Evolutionary conservation across 306 rosid species (phyloP).

Genomic region (Trifolium dubium): DNA sequence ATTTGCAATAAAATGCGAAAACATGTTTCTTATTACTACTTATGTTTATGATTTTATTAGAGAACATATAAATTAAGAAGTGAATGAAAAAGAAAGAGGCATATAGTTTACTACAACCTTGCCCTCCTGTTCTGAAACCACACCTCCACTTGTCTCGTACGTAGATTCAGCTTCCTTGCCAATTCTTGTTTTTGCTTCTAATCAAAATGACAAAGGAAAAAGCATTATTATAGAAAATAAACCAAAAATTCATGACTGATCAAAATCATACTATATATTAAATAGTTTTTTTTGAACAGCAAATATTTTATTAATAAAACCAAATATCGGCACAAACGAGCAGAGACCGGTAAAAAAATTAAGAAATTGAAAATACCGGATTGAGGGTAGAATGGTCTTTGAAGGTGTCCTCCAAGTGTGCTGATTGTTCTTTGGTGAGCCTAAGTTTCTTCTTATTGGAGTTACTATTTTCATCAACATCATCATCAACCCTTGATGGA

Average conservation of each 20-base stretch:
- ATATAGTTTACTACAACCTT: conserved; percentile 48
- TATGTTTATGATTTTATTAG: too few species aligned
- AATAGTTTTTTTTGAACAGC: too few species aligned
- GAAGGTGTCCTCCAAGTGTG: conserved; percentile 68
- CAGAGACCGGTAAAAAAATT: too few species aligned
- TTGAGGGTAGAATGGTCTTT: conserved; percentile 64
- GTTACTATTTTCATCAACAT: conserved; percentile 54
- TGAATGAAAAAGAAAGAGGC: neutral
- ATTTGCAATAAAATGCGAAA: too few species aligned
- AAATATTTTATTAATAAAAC: too few species aligned
- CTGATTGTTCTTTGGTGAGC: conserved; percentile 80
- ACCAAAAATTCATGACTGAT: neutral
- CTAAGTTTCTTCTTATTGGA: conserved; percentile 84
- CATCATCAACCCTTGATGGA: neutral
- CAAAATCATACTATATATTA: neutral
- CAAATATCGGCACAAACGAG: too few species aligned
- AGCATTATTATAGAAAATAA: neutral
- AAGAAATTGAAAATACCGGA: conserved; percentile 38
- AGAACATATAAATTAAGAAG: too few species aligned
- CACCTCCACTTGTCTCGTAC: conserved; percentile 92
- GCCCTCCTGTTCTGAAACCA: conserved; percentile 99
- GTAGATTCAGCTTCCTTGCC: conserved; percentile 68
- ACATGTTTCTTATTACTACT: too few species aligned
- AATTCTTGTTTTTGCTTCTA: conserved; percentile 88
- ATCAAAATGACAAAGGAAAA: conserved; percentile 3